Base-by-base conservation (phyloP, 768 basidiomycete genomes). In the Termitomyces sp. region DNA sequence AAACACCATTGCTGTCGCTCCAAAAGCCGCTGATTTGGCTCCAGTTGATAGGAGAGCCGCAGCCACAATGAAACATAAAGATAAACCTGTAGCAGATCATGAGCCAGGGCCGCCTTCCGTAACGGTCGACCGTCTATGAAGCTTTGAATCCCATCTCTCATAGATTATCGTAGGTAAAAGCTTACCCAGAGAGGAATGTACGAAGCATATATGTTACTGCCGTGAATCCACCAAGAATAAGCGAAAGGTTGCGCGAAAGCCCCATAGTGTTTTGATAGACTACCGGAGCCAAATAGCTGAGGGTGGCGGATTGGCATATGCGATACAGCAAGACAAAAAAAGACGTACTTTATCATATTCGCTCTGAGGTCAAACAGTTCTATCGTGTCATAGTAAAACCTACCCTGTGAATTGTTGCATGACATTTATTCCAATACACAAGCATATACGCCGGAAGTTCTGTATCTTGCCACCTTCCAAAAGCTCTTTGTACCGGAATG, bases 401-500 rank as follows among this genome's bases (percentile, higher is more conserved):
- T 43, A 72, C 72, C 75, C 74, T n/a, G 73, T 76, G 38, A 76
- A 74, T 60, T 76, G 75, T 53, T 76, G 74, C 74, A 75, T 75
- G 26, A 75, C 67, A 50, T 75, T 75, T 18, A 75, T 56, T 2
- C 70, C 73, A 18, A 75, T 67, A 49, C 71, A 72, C 36, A 75
- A 59, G 47, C 73, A 75, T 30, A 75, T 73, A 7, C 75, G 65
- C 28, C 74, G 55, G 52, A 75, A 73, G 54, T 75, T 75, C 33
- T 73, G 73, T 20, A 75, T 62, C 20, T 70, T 70, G 0, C 73
- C 73, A n/a, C 73, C 73, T 60, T 73, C 61, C 6, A 74, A 50
- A 12, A 75, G 67, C 58, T 73, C 73, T 43, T 54, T 64, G 60
- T 73, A 74, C 16, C 62, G 64, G 59, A 75, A 74, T 13, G 72